phyloP scores from a whole-genome alignment of 345 rosid species.

The Schrenkiella parvula region DNA sequence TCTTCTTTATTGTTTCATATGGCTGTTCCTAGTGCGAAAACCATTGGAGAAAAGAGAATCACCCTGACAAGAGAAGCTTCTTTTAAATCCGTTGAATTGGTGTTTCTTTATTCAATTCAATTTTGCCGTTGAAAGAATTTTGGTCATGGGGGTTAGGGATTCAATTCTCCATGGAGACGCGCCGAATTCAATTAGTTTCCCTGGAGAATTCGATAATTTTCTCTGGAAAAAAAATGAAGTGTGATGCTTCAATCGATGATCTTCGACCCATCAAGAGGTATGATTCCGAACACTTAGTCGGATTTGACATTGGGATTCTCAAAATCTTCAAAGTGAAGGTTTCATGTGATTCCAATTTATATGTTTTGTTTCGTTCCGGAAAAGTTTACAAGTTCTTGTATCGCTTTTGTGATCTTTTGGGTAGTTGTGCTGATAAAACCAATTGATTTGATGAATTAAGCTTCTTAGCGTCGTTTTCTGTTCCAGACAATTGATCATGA shows the following conservation, averaged over 20 bases:
- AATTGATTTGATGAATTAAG: constrained; percentile 29
- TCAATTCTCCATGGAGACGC: constrained; percentile 11
- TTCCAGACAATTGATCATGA: constrained; percentile 45
- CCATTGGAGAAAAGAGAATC: background rate
- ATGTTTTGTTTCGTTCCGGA: background rate
- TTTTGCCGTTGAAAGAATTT: background rate
- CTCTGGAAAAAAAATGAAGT: constrained; percentile 49
- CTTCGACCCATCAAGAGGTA: constrained; percentile 73
- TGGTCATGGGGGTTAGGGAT: background rate
- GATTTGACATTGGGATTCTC: background rate
- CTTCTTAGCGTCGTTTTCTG: constrained; percentile 55
- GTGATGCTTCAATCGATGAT: constrained; percentile 53
- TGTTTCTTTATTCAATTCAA: constrained; percentile 5
- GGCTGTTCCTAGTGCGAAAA: background rate
- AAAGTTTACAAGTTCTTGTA: background rate
- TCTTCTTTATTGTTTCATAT: background rate
- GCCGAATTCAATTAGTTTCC: constrained; percentile 9
- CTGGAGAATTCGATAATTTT: constrained; percentile 48
- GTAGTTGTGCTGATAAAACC: background rate
- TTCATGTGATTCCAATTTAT: background rate
- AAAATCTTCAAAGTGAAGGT: background rate
- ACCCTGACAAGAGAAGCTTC: background rate
- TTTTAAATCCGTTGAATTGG: background rate
- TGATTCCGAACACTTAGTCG: background rate
- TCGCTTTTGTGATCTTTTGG: background rate